phyloP scores from a whole-genome alignment of 768 basidiomycete species.

The Steccherinum ochraceum region DNA sequence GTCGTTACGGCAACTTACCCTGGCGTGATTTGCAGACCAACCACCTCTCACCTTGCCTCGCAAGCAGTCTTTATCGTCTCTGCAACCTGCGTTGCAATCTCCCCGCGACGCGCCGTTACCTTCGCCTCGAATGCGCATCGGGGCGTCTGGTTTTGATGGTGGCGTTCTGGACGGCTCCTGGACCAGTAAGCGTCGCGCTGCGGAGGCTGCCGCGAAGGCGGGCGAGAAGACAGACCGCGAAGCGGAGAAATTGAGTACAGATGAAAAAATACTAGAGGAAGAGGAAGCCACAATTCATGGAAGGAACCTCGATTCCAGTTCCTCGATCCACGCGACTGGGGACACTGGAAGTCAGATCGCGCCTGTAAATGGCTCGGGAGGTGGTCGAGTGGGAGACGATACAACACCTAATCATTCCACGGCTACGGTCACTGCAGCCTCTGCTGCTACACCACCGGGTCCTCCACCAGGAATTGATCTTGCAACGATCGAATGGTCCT shows the following conservation, averaged over 20 bases:
- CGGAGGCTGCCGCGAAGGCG: slow-evolving; percentile 46
- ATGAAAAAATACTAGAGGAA: slow-evolving; percentile 53
- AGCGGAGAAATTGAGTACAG: slow-evolving; percentile 35
- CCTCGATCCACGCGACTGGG: no score
- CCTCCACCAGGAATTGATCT: slow-evolving; percentile 49
- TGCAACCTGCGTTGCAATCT: slow-evolving; percentile 46
- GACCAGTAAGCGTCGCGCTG: slow-evolving; percentile 55
- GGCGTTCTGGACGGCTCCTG: slow-evolving; percentile 74
- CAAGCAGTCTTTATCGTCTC: slow-evolving; percentile 62
- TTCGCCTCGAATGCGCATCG: slow-evolving; percentile 61
- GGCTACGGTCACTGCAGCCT: not conserved
- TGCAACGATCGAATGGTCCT: slow-evolving; percentile 76
- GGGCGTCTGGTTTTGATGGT: slow-evolving; percentile 58
- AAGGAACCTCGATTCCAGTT: slow-evolving; percentile 1
- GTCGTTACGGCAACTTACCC: not conserved
- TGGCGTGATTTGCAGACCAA: slow-evolving; percentile 42
- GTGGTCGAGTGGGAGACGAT: not conserved
- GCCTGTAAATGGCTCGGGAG: not conserved
- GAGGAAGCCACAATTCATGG: slow-evolving; percentile 31
- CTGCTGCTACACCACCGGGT: not conserved
- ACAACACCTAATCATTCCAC: not conserved
- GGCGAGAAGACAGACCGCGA: slow-evolving; percentile 30
- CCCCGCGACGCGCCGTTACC: slow-evolving; percentile 55
- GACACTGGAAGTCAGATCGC: no score
- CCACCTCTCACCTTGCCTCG: slow-evolving; percentile 48